Percentiles rank a stretch among this genome's conserved stretches.
Conservation (phyloP, 2,329 filamentous ascomycete species). For the Parastagonospora avenae region DNA sequence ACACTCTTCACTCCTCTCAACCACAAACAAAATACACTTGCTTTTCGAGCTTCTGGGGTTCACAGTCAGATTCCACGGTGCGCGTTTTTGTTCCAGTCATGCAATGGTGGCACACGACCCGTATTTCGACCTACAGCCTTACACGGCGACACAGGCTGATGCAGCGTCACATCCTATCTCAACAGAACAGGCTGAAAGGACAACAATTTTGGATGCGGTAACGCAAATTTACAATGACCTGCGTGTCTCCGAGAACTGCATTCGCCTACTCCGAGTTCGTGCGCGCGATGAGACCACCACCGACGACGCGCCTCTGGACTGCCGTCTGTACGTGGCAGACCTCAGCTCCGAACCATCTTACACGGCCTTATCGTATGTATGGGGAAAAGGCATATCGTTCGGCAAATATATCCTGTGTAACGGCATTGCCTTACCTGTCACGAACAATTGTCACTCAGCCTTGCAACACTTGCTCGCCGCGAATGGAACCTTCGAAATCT, state of each 20-base stretch:
- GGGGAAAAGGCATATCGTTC: slow-evolving; percentile 2
- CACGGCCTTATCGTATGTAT: slow-evolving; percentile 11
- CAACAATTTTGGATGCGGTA: too few species aligned
- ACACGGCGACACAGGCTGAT: too few species aligned
- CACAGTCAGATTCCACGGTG: too few species aligned
- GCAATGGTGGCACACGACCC: too few species aligned
- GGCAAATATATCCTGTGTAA: slow-evolving; percentile 1
- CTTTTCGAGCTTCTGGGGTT: too few species aligned
- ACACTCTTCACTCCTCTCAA: too few species aligned
- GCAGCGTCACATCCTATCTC: too few species aligned
- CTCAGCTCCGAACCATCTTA: background rate
- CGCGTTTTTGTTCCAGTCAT: too few species aligned
- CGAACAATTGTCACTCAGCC: slow-evolving; percentile 8
- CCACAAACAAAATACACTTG: too few species aligned
- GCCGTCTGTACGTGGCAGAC: background rate
- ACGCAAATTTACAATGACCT: background rate
- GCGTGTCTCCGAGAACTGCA: background rate
- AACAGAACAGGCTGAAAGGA: too few species aligned
- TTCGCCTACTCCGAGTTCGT: background rate
- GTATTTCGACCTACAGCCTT: too few species aligned
- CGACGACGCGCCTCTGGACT: background rate
- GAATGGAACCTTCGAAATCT: slow-evolving; percentile 1
- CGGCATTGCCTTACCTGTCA: slow-evolving; percentile 1
- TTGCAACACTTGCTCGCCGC: slow-evolving; percentile 6
- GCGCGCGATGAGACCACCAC: background rate